These are phyloP conservation scores for Willaertia magna DNA, from an alignment of 208 protist genomes.

Conservation along the genomic window DNA sequence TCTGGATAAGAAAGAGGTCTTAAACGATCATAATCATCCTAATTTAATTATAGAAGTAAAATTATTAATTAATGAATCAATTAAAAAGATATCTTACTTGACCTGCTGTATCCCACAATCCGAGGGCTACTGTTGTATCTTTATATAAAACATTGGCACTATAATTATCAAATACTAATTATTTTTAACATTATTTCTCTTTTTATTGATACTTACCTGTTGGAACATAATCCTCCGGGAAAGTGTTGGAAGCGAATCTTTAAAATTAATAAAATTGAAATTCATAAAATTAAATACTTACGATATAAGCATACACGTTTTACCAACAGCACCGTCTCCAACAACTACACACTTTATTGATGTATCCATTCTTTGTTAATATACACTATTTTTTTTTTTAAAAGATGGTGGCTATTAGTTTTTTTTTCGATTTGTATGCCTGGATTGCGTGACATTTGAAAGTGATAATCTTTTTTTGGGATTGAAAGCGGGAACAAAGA, in stretches of 20 bases:
- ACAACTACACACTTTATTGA: conserved; percentile 29
- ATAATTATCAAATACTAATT: no score
- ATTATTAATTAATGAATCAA: no score
- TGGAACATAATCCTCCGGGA: conserved; percentile 41
- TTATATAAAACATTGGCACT: conserved; percentile 31
- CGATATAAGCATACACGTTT: not conserved
- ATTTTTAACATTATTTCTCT: no score
- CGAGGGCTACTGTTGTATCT: not conserved
- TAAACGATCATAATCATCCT: conserved; percentile 69
- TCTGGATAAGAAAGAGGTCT: conserved; percentile 68
- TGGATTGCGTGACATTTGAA: no score
- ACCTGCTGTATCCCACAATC: conserved; percentile 15
- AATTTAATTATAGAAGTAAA: not conserved
- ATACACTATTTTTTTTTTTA: no score
- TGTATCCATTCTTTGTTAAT: not conserved
- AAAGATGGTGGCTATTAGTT: no score
- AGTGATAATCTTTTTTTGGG: no score
- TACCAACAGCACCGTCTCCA: conserved; percentile 31
- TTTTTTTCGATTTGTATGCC: no score
- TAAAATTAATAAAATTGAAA: no score
- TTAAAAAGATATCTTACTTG: no score
- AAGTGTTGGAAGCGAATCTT: conserved; percentile 21
- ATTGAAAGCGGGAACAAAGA: no score
- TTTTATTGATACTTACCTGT: conserved; percentile 30
- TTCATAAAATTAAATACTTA: no score